Conservation (phyloP, 192 early-diverging fungal species). For the Coemansia sp. region DNA sequence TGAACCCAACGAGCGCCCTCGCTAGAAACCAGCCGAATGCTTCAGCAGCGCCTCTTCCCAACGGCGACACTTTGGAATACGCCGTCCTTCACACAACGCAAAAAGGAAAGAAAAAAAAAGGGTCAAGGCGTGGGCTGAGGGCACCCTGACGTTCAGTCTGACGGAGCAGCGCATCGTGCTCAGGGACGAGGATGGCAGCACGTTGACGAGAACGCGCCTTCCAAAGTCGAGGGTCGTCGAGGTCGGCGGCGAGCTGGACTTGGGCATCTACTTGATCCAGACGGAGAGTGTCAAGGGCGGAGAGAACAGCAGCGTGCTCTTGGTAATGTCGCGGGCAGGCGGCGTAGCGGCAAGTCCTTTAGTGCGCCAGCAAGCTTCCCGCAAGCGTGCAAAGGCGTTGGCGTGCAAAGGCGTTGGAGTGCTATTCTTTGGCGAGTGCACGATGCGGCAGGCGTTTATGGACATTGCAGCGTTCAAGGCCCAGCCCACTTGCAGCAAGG, state of each 20-base stretch:
- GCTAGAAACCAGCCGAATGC: neutral
- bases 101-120: constrained; percentile 51
- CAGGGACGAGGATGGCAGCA: constrained; percentile 27
- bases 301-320: neutral
- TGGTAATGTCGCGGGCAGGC: neutral
- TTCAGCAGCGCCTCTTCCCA: neutral
- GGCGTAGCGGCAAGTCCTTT: neutral
- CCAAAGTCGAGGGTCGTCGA: constrained; percentile 24
- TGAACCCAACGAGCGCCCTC: neutral
- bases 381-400: no score
- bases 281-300: constrained; percentile 24
- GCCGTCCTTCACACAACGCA: constrained; percentile 48
- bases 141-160: constrained; percentile 12
- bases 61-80: constrained; percentile 14
- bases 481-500: constrained; percentile 15
- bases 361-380: constrained; percentile 2
- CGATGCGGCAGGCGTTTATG: constrained; percentile 41
- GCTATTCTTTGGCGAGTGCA: constrained; percentile 38
- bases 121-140: constrained; percentile 54
- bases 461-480: constrained; percentile 32
- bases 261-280: constrained; percentile 44
- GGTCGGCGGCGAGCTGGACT: constrained; percentile 37
- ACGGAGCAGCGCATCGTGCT: constrained; percentile 22
- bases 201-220: constrained; percentile 22
- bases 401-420: constrained; percentile 43